Base-by-base conservation (phyloP, 306 rosid species). In the Medicago truncatula region DNA sequence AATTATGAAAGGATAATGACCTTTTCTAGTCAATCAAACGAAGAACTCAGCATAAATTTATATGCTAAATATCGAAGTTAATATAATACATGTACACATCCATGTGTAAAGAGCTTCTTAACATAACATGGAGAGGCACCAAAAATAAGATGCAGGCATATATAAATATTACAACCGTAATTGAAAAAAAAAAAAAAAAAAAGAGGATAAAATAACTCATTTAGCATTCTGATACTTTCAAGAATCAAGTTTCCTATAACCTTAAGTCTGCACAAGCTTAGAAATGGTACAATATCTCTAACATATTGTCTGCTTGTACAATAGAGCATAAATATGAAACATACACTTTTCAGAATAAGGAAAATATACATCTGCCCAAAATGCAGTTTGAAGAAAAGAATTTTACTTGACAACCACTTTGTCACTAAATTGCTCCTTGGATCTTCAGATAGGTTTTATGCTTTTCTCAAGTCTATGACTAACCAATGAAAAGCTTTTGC, bases 331-430 rank as follows among this genome's bases (percentile, higher is more conserved):
- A 71, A 71, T 68, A 76, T 63, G 50, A 69, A 44, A 41, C 39
- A 53, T 57, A 70, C 41, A 31, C 75, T 21, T 58, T 62, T 70
- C 64, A 60, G 41, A 50, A 77, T 12, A 70, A 72, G 40, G 34
- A 57, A 73, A 62, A 70, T 69, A 57, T 67, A 49, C 76, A 66
- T 72, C 75, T 71, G 53, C 72, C 66, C 71, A 67, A 57, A 75
- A 77, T 69, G 76, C 60, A 73, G 41, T 73, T 78, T 12, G 25
- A 52, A 58, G 18, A 77, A 73, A 58, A 49, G 38, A 62, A 76
- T 43, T 36, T 73, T 71, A 53, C 61, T 36, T 23, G 31, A 77
- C 49, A 61, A 63, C 77, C 63, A 61, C 25, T 57, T 46, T 65
- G 73, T n/a, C 81, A 64, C 20, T 73, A 75, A 74, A 61, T 71